Base-by-base conservation (phyloP, 441 rosid species). In the Croton laevigatus region DNA sequence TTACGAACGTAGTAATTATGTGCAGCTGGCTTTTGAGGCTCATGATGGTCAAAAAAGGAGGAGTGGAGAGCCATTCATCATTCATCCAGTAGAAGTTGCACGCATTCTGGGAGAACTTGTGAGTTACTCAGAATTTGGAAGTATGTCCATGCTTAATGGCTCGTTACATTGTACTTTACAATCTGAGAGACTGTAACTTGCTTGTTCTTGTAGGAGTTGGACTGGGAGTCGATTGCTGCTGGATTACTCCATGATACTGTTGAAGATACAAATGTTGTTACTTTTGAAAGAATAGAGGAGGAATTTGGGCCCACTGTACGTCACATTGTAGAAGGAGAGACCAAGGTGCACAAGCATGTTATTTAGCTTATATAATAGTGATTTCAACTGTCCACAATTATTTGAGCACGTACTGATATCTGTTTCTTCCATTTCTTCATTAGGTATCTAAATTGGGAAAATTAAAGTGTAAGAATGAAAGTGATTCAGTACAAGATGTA, bases 181-280 rank as follows among this genome's bases (percentile, higher is more conserved):
- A 60, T 75, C 69, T 70, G 37, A 79, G 75, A 72, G 74, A 74
- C 74, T 64, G 38, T 62, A 17, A 68, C 54, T 69, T 59, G n/a
- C 54, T 27, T 80, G 57, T 70, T 79, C 64, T 75, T 73, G 13
- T 78, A 92, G 99, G 99, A 92, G 83, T 80, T 95, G 81, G 99
- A 95, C 80, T 95, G 99, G 98, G 98, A 95, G 81, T 95, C 97
- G 60, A 80, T 95, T 76, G 98, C 96, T 64, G 98, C 97, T 62
- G 99, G 99, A 74, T 85, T 95, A 80, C 83, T 95, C 64, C 99
- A 95, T 79, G 99, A 95, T 82, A 95, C 98, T 4, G 99, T 95
- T 23, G 99, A 95, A 80, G 99, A 95, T 86, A 95, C 99, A 60
- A 85, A 92, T 79, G 86, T 89, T 75, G 91, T 94, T 75, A 92